Percentiles rank a stretch among this genome's conserved stretches.
Conservation (phyloP, 257 asterid species). For the Lithospermum erythrorhizon region DNA sequence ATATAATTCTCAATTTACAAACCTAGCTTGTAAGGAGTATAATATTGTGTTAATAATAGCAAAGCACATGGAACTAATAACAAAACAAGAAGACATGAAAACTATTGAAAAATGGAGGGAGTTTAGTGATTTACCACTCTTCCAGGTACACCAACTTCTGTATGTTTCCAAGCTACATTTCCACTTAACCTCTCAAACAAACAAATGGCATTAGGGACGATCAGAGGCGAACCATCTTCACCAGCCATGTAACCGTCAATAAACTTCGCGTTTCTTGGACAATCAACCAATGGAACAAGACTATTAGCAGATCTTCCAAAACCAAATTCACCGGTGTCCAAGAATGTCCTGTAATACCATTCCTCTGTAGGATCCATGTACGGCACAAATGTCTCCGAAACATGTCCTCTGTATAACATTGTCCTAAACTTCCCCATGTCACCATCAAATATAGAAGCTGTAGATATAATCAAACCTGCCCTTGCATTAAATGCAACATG, state of each 20-base stretch:
- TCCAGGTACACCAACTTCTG: conserved; percentile 59
- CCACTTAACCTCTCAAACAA: conserved; percentile 43
- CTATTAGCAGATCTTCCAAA: conserved; percentile 53
- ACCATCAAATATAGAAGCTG: conserved; percentile 39
- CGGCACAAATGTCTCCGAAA: conserved; percentile 75
- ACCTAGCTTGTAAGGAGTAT: too few species aligned
- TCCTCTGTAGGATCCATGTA: conserved; percentile 63
- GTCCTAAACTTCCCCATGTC: conserved; percentile 20
- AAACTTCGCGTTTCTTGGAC: conserved; percentile 46
- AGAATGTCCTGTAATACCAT: conserved; percentile 56
- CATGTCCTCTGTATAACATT: conserved; percentile 59
- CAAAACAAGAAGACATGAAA: too few species aligned
- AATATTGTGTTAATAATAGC: too few species aligned
- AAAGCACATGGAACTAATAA: too few species aligned
- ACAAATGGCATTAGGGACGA: conserved; percentile 38
- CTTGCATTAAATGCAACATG: conserved; percentile 52
- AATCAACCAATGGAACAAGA: conserved; percentile 44
- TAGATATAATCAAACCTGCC: conserved; percentile 51
- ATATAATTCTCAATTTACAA: not conserved
- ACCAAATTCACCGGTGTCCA: conserved; percentile 82
- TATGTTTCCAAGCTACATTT: conserved; percentile 64
- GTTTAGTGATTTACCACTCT: conserved; percentile 27
- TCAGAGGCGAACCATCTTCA: conserved; percentile 33
- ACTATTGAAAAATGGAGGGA: not conserved
- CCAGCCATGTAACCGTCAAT: conserved; percentile 55